These are phyloP conservation scores for Hippophae rhamnoides DNA, from an alignment of 306 rosid genomes.

Conservation along the genomic window DNA sequence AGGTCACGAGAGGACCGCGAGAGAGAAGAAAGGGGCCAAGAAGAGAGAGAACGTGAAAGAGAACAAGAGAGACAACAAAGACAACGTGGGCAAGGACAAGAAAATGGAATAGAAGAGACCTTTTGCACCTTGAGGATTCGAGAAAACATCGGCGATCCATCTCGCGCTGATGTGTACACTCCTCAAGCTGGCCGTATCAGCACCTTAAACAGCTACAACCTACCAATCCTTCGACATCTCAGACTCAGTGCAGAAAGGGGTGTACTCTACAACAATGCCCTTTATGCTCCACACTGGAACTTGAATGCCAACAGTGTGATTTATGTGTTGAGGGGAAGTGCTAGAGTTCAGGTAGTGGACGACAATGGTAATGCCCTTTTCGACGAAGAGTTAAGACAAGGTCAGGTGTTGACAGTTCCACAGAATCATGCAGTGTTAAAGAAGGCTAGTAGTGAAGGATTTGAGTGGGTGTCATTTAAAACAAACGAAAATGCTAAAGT, in stretches of 20 bases:
- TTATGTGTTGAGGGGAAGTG: conserved; percentile 40
- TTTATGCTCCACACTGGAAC: conserved; percentile 54
- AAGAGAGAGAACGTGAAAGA: conserved; percentile 2
- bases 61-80: neutral
- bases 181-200: conserved; percentile 28
- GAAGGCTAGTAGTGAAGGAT: conserved; percentile 27
- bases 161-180: conserved; percentile 16
- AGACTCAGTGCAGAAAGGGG: conserved; percentile 27
- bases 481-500: conserved; percentile 31
- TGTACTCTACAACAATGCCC: conserved; percentile 19
- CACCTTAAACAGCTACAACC: conserved; percentile 20
- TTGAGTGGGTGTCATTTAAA: conserved; percentile 44
- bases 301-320: conserved; percentile 35
- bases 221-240: conserved; percentile 20
- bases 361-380: conserved; percentile 31
- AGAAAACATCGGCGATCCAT: conserved; percentile 20
- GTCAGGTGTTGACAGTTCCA: conserved; percentile 39
- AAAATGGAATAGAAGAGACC: conserved; percentile 24
- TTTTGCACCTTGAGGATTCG: conserved; percentile 19
- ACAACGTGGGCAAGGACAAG: neutral
- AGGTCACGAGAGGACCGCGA: neutral
- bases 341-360: conserved; percentile 45
- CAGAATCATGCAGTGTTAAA: conserved; percentile 45
- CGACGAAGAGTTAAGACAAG: conserved; percentile 28
- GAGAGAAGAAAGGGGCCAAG: too few species aligned